Base-by-base conservation (phyloP, 2,329 filamentous ascomycete genomes). In the Fusarium poae region DNA sequence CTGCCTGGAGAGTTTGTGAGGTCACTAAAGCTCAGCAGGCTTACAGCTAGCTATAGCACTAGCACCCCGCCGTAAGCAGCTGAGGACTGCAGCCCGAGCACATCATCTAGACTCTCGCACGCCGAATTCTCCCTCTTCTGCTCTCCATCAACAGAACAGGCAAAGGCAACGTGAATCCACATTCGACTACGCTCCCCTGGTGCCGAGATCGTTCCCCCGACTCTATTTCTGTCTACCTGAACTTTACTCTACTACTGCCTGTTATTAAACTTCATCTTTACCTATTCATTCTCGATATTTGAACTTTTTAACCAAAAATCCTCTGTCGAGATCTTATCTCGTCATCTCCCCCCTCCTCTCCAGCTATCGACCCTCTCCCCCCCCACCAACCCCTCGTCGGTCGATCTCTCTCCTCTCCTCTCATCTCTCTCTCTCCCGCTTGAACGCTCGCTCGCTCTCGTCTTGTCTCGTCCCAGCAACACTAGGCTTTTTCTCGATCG, bases 401-500 rank as follows among this genome's bases (percentile, higher is more conserved):
- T 57, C 61, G 58, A 70, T 70, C 64, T 66, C 50, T 65, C 50
- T 61, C 50, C 43, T 65, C 68, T 64, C 60, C 49, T 63, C 63
- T 68, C 58, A 40, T 46, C 52, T 57, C 56, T 65, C 56, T 65
- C 58, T 55, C 42, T 59, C 25, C 35, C 32, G 23, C 23, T 55
- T 65, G 42, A 18, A 52, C 60, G 49, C 57, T 58, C 50, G 55
- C 42, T 70, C 58, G 54, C 35, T 40, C 58, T 65, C 60, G 50
- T 57, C 37, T 45, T 62, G 57, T 55, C 59, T 65, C 51, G 63
- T 70, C 71, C 45, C 52, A 56, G 66, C 68, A 60, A 61, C 57
- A 56, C 49, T 68, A 71, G 74, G 72, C 72, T 68, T 65, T 70
- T 70, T 73, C 51, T 71, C 73, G 67, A 70, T 65, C 71, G 71